Evolutionary conservation across 1,139 yeast genomes (phyloP).

Genomic region (Blastobotrys arbuscula): DNA sequence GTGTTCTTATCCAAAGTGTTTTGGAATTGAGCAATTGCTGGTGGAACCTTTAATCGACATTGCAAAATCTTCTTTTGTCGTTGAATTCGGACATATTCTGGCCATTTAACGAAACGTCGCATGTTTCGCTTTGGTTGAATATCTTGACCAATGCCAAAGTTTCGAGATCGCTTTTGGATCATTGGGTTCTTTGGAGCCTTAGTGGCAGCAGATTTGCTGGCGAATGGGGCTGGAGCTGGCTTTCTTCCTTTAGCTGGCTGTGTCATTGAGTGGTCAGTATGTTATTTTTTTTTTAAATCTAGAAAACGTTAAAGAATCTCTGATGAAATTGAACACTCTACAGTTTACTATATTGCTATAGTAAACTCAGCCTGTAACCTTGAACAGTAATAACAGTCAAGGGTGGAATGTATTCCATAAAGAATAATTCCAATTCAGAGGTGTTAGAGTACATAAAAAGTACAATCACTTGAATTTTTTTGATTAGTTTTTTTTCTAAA

Average conservation of each 20-base stretch:
- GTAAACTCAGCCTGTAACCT: conserved; percentile 11
- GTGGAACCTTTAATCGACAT: conserved; percentile 97
- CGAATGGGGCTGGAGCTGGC: conserved; percentile 89
- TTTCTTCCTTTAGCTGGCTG: conserved; percentile 68
- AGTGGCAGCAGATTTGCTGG: conserved; percentile 41
- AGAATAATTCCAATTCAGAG: background rate
- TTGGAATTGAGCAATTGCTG: conserved; percentile 94
- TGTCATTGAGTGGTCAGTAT: conserved; percentile 59
- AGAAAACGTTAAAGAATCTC: background rate
- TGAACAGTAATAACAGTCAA: conserved; percentile 9
- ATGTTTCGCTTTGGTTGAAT: conserved; percentile 95
- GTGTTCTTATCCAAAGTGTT: conserved; percentile 96
- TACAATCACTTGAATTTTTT: background rate
- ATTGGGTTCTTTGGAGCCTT: conserved; percentile 56
- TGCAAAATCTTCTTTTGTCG: conserved; percentile 96
- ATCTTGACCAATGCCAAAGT: conserved; percentile 94
- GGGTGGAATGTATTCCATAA: background rate
- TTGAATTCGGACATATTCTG: conserved; percentile 93
- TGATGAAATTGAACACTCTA: conserved; percentile 8
- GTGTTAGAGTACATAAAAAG: background rate
- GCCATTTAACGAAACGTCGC: conserved; percentile 96
- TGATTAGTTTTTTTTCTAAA: background rate
- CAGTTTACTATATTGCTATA: background rate
- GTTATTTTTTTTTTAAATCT: background rate
- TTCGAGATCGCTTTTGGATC: conserved; percentile 82